Evolutionary conservation across 2,329 filamentous ascomycete species (phyloP).

Genomic region (Graphiopsis chlorocephala): DNA sequence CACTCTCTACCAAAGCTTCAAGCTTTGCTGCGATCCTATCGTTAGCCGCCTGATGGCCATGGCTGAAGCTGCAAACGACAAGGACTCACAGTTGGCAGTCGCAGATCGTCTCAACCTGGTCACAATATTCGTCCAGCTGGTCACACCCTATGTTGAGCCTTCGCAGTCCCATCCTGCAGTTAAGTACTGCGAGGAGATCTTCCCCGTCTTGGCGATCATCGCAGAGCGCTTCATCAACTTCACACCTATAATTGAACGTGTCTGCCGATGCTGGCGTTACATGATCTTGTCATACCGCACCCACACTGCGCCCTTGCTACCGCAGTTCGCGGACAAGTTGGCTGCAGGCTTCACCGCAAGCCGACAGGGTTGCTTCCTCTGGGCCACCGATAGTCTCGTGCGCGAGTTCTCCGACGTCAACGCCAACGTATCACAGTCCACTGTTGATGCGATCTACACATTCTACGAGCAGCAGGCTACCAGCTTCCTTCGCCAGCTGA

Average conservation of each 20-base stretch:
- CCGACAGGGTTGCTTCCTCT: slow-evolving; percentile 94
- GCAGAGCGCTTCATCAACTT: slow-evolving; percentile 84
- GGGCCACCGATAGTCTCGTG: slow-evolving; percentile 92
- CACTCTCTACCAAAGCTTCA: slow-evolving; percentile 80
- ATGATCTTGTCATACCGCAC: slow-evolving; percentile 96
- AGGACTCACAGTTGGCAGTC: slow-evolving; percentile 79
- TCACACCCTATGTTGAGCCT: slow-evolving; percentile 70
- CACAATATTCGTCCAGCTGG: slow-evolving; percentile 80
- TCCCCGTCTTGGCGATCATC: slow-evolving; percentile 81
- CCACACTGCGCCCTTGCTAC: slow-evolving; percentile 79
- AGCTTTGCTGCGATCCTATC: slow-evolving; percentile 89
- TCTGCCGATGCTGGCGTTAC: slow-evolving; percentile 93
- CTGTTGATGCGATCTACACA: slow-evolving; percentile 81
- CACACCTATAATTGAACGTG: slow-evolving; percentile 83
- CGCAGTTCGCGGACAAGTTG: slow-evolving; percentile 82
- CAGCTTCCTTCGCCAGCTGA: slow-evolving; percentile 84
- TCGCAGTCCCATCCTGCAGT: slow-evolving; percentile 82
- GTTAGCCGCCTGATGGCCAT: slow-evolving; percentile 81
- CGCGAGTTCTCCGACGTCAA: slow-evolving; percentile 92
- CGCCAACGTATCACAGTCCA: slow-evolving; percentile 77
- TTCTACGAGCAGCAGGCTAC: slow-evolving; percentile 95
- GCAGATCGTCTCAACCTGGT: slow-evolving; percentile 93
- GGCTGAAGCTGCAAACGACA: slow-evolving; percentile 79
- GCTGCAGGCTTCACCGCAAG: slow-evolving; percentile 81
- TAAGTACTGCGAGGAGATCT: slow-evolving; percentile 93